These are phyloP conservation scores for Lachnellula occidentalis DNA, from an alignment of 2,329 filamentous ascomycete genomes.

Conservation along the genomic window DNA sequence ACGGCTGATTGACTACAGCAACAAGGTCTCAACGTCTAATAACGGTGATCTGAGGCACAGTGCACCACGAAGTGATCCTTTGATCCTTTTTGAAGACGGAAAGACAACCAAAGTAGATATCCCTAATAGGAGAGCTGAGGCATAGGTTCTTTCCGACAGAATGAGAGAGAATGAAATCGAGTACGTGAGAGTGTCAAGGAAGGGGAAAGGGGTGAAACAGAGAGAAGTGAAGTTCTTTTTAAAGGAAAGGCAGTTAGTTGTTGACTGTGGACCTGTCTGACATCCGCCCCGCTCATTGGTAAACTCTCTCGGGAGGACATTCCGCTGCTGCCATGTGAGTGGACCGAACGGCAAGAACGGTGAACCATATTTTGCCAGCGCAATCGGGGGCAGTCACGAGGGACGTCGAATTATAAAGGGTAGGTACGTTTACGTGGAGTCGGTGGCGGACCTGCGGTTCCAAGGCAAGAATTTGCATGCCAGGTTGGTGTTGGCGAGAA, in stretches of 20 bases:
- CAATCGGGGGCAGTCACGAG: neutral
- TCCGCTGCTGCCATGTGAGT: neutral
- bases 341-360: neutral
- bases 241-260: neutral
- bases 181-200: neutral
- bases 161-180: neutral
- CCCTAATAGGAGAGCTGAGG: conserved; percentile 3
- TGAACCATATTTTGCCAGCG: neutral
- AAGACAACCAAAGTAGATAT: conserved; percentile 11
- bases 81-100: conserved; percentile 17
- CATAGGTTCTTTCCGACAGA: neutral
- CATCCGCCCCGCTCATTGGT: neutral
- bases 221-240: conserved; percentile 1
- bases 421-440: too few species aligned
- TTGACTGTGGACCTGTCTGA: neutral
- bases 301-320: neutral
- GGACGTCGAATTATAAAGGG: neutral
- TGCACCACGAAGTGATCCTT: conserved; percentile 19
- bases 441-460: too few species aligned
- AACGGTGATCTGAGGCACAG: conserved; percentile 19
- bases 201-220: neutral
- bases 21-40: conserved; percentile 18
- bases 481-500: too few species aligned
- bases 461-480: too few species aligned
- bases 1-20: conserved; percentile 16